Evolutionary conservation across 495 filamentous ascomycete species (phyloP).

Genomic region (Rostrohypoxylon terebratum): DNA sequence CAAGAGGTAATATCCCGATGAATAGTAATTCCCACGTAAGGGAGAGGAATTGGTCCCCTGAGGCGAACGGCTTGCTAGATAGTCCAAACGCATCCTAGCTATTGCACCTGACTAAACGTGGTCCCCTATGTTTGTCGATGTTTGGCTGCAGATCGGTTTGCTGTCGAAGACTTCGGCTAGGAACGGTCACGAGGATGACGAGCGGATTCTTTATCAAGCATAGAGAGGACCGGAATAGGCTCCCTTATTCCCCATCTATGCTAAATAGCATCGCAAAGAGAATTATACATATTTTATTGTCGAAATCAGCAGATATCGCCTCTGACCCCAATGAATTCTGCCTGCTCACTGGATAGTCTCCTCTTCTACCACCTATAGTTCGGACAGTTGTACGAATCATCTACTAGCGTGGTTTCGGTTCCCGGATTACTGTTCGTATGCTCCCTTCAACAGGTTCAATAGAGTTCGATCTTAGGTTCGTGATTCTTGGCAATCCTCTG

Average conservation of each 20-base stretch:
- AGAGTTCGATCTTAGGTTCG: background rate
- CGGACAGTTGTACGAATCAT: conserved; percentile 3
- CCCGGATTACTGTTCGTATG: background rate
- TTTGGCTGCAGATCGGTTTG: background rate
- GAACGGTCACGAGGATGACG: conserved; percentile 1
- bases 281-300: background rate
- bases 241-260: background rate
- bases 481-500: background rate
- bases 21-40: conserved; percentile 1
- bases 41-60: background rate
- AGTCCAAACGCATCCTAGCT: background rate
- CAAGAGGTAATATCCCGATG: background rate
- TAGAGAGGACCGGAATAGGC: background rate
- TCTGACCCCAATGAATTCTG: background rate
- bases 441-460: background rate
- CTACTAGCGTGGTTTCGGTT: background rate
- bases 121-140: background rate
- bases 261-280: background rate
- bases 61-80: background rate
- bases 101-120: background rate
- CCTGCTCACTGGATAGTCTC: background rate
- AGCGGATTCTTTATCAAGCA: background rate
- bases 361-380: background rate
- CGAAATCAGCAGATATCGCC: background rate
- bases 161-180: background rate